A percentile compares a stretch with the other conserved stretches of the same genome.
Conservation (phyloP, 169 alveolate genomes). For the Cryptosporidium bovis region DNA sequence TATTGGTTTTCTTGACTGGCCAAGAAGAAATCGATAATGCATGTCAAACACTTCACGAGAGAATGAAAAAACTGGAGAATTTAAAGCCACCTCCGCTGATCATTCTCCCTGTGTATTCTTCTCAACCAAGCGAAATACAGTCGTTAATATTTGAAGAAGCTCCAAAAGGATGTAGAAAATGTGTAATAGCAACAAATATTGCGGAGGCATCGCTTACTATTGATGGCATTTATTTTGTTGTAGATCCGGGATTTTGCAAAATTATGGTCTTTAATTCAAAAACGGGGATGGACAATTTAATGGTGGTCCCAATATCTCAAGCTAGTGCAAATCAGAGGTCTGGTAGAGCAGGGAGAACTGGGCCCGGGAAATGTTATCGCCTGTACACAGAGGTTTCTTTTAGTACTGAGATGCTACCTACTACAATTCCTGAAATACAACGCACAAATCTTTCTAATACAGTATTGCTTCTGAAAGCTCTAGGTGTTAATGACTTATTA, state of each 20-base stretch:
- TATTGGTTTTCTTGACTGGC: constrained; percentile 98
- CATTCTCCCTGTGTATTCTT: constrained; percentile 96
- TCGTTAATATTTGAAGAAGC: constrained; percentile 98
- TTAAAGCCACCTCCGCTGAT: constrained; percentile 96
- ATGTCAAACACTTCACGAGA: constrained; percentile 94
- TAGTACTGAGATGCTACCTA: constrained; percentile 98
- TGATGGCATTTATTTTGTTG: constrained; percentile 99
- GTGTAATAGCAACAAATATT: constrained; percentile 99
- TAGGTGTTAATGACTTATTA: constrained; percentile 99
- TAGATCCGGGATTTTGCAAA: constrained; percentile 99
- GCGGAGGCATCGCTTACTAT: constrained; percentile 99
- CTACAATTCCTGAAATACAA: constrained; percentile 99
- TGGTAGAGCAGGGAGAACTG: constrained; percentile 99
- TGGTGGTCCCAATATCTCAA: constrained; percentile 97
- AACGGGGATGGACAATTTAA: constrained; percentile 98
- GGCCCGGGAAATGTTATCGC: constrained; percentile 99
- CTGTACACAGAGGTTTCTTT: constrained; percentile 98
- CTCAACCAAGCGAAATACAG: constrained; percentile 97
- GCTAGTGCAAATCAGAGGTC: constrained; percentile 99
- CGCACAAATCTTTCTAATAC: constrained; percentile 98
- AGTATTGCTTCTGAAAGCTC: constrained; percentile 97
- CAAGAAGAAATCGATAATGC: constrained; percentile 99
- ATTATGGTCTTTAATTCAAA: constrained; percentile 96
- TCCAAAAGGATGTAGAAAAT: constrained; percentile 97
- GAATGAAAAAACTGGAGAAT: constrained; percentile 93